Base-by-base conservation (phyloP, 2,329 filamentous ascomycete genomes). In the Cladophialophora carrionii region DNA sequence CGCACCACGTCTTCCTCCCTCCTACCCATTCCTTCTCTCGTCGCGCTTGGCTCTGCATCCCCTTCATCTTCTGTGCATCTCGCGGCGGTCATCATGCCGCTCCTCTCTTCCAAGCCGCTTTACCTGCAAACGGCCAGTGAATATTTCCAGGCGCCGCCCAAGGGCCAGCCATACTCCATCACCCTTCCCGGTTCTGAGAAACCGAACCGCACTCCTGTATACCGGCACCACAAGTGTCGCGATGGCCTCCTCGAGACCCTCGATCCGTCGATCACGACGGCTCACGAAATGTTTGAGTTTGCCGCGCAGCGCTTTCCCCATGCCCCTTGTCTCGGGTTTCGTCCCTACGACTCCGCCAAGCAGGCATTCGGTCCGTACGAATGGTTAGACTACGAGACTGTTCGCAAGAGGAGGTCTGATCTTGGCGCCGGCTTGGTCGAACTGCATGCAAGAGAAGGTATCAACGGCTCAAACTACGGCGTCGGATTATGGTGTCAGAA, bases 401-500 rank as follows among this genome's bases (percentile, higher is more conserved):
- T 94, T n/a, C 88, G 89, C 66, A 84, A 86, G 79, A 86, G 93
- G 74, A 87, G 91, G 74, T 90, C 89, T 75, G 91, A 95, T 76
- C 85, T 97, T 71, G 95, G 95, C 69, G 90, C 89, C 46, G 95
- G 94, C 64, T 78, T 98, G 55, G 88, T 93, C 46, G 89, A 95
- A 77, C 79, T 98, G 71, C 91, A 96, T 78, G 85, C 89, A 75
- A 83, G 87, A 72, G 81, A 87, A 67, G 90, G 91, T 59, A 82
- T 94, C 52, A 83, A 83, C 12, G 85, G 83, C 4, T 79, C 83
- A 55, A 88, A 89, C 74, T 89, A 90, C 75, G 90, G 89, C 60
- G 82, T 96, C 68, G 92, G 91, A 24, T 78, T 96, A 57, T 96
- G 91, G 91, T 91, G 90, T 73, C 90, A 92, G 77, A 96, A 96